Conservation (phyloP, 148 eudicot species). For the Gaultheria prostrata region DNA sequence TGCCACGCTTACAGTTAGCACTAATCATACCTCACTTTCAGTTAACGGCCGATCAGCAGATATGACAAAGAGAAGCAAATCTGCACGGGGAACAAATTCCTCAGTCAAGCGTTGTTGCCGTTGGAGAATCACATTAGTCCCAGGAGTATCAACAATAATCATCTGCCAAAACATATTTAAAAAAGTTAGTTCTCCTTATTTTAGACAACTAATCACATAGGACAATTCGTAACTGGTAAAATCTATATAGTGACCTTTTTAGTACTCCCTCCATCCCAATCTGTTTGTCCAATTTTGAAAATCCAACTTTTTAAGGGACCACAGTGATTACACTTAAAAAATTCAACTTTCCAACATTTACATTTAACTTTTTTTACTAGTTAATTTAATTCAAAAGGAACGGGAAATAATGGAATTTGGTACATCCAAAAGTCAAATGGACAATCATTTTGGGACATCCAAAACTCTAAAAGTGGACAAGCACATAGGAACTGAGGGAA, state of each 20-base stretch:
- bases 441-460: neutral
- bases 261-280: neutral
- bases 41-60: slow-evolving; percentile 97
- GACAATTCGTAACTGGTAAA: neutral
- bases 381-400: too few species aligned
- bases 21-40: slow-evolving; percentile 80
- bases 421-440: neutral
- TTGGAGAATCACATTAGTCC: slow-evolving; percentile 97
- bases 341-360: neutral
- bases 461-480: neutral
- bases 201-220: neutral
- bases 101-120: slow-evolving; percentile 95
- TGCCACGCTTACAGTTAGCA: slow-evolving; percentile 6
- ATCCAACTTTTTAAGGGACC: neutral
- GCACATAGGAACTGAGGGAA: neutral
- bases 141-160: slow-evolving; percentile 96
- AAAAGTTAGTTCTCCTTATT: neutral
- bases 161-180: slow-evolving; percentile 44
- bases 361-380: neutral
- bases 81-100: slow-evolving; percentile 98
- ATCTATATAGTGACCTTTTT: neutral
- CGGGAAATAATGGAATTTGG: neutral
- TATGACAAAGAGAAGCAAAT: slow-evolving; percentile 88
- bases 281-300: neutral
- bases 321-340: neutral